Conservation (phyloP, 352 stramenopile species). For the Pythium volutum region DNA sequence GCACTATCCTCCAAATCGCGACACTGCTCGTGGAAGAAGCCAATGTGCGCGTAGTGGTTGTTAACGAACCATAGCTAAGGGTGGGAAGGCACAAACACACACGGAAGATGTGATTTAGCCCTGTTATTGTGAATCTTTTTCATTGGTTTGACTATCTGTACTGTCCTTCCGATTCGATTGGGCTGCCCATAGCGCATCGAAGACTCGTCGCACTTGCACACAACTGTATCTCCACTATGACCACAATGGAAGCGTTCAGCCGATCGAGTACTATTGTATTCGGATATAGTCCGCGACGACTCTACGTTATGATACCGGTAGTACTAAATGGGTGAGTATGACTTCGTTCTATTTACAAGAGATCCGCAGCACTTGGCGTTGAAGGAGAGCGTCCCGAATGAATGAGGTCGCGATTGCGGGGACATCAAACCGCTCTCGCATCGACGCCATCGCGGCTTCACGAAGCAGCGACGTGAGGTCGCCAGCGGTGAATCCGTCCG, state of each 20-base stretch:
- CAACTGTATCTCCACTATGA: background rate
- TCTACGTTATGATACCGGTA: background rate
- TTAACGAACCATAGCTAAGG: background rate
- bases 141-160: slow-evolving; percentile 47
- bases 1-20: slow-evolving; percentile 63
- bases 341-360: slow-evolving; percentile 14
- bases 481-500: slow-evolving; percentile 46
- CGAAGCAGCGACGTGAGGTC: slow-evolving; percentile 66
- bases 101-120: no score
- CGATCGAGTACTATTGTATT: slow-evolving; percentile 21
- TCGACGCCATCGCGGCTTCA: slow-evolving; percentile 71
- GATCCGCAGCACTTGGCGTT: slow-evolving; percentile 11
- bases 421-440: slow-evolving; percentile 56
- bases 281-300: background rate
- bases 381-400: slow-evolving; percentile 28
- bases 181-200: slow-evolving; percentile 61
- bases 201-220: slow-evolving; percentile 51
- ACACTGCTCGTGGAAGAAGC: slow-evolving; percentile 54
- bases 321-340: no score
- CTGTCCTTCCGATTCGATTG: slow-evolving; percentile 51
- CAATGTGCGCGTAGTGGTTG: slow-evolving; percentile 22
- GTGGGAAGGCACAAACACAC: no score
- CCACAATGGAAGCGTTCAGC: slow-evolving; percentile 48
- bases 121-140: background rate
- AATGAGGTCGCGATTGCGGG: slow-evolving; percentile 39